Evolutionary conservation across 192 early-diverging fungal genomes (phyloP).

Genomic region (Globomyces pollinis-pini): DNA sequence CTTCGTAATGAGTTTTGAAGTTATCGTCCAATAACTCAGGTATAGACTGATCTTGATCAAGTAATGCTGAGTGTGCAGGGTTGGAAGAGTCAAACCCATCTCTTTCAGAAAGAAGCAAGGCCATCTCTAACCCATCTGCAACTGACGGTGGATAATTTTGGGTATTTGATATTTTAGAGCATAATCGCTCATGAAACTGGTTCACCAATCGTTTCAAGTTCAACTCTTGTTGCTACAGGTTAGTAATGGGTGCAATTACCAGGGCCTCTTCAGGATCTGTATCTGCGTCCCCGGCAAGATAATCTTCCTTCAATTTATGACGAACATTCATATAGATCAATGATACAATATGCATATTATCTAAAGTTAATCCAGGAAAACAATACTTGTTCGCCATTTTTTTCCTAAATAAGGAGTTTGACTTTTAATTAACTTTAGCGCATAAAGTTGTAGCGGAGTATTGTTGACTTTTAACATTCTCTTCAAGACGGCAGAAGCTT

Average conservation of each 20-base stretch:
- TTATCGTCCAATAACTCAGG: conserved; percentile 44
- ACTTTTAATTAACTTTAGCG: conserved; percentile 71
- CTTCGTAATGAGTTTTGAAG: conserved; percentile 59
- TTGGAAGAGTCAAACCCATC: conserved; percentile 7
- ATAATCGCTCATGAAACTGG: neutral
- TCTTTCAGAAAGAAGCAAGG: conserved; percentile 16
- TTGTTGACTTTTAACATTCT: conserved; percentile 65
- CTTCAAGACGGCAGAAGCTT: conserved; percentile 73
- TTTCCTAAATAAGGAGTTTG: conserved; percentile 72
- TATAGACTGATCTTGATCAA: conserved; percentile 1
- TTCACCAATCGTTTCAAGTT: neutral
- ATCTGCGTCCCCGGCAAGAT: conserved; percentile 62
- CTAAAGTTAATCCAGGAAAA: no score
- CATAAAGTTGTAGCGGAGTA: conserved; percentile 57
- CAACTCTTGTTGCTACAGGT: neutral
- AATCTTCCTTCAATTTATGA: conserved; percentile 61
- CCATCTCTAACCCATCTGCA: conserved; percentile 21
- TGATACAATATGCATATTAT: conserved; percentile 76
- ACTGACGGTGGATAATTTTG: neutral
- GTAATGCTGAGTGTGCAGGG: conserved; percentile 8
- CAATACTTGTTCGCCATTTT: conserved; percentile 73
- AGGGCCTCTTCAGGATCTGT: conserved; percentile 64
- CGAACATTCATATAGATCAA: conserved; percentile 59
- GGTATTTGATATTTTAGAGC: neutral
- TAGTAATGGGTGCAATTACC: conserved; percentile 33